Base-by-base conservation (phyloP, 2,329 filamentous ascomycete species). In the Paecilomyces sp. region DNA sequence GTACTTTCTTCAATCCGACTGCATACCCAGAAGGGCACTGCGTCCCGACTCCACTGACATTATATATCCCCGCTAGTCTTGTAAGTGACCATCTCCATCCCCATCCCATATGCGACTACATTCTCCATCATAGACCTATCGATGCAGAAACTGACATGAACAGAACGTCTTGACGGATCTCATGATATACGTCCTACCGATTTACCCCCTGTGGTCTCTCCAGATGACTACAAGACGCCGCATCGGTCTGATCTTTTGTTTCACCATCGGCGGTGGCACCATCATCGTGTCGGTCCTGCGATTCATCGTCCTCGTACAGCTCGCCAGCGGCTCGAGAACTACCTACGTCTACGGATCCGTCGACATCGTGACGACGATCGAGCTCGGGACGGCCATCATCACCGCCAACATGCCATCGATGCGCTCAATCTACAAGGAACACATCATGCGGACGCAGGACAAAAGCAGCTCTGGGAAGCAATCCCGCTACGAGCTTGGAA, bases 311-410 rank as follows among this genome's bases (percentile, higher is more conserved):
- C 52, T 54, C 52, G 52, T 54, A 9, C 52, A 54, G 15, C 52
- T 54, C 52, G 52, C 11, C 52, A 54, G 52, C 22, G 52, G 52
- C 9, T 54, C 52, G 9, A 28, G 52, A 15, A 54, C 52, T 15
- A 54, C 52, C 6, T 54, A 54, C 52, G n/a, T 54, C 52, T 54
- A 54, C 52, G 52, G 52, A 54, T 54, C 52, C 22, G 52, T 54
- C 12, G 52, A 13, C 8, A 54, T 54, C 9, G 52, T 54, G 52
- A 54, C 52, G 11, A 54, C 52, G 11, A 54, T 54, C 3, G 52
- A 54, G 52, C 52, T 54, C n/a, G 13, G 52, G 22, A 54, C 22
- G 5, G 52, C 52, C 52, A 28, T 54, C 6, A 28, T 54, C 12
- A 54, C 52, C 24, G 52, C 22, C 22, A 54, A 54, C 52, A 31